Evolutionary conservation across 2,329 filamentous ascomycete genomes (phyloP).

Genomic region (Ascochyta rabiei): DNA sequence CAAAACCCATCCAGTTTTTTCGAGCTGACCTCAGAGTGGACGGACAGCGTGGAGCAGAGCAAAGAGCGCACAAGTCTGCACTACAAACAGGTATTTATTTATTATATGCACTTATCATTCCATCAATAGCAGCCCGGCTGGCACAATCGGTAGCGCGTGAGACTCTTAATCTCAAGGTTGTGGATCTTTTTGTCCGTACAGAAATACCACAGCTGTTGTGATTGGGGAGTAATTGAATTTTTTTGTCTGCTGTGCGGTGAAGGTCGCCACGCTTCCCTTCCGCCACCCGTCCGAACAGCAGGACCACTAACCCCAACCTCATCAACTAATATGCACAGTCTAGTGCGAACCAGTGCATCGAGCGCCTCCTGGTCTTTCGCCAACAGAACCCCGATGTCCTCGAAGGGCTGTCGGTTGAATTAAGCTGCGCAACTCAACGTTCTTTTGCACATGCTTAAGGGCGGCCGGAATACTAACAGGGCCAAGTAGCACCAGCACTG

Average conservation of each 20-base stretch:
- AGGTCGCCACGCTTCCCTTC: not conserved
- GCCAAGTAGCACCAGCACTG: not conserved
- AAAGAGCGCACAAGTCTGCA: too few relatives aligned
- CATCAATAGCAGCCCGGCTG: slow-evolving; percentile 27
- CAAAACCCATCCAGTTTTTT: not conserved
- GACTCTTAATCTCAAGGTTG: slow-evolving; percentile 37
- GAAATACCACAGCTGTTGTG: not conserved
- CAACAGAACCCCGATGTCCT: not conserved
- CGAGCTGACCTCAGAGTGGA: not conserved
- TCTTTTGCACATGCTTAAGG: not conserved
- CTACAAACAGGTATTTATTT: too few relatives aligned
- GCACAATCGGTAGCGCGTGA: slow-evolving; percentile 34
- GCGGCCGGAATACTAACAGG: not conserved
- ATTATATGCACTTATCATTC: too few relatives aligned
- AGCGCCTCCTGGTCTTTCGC: not conserved
- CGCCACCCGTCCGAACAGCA: not conserved
- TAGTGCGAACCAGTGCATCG: too few relatives aligned
- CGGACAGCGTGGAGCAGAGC: too few relatives aligned
- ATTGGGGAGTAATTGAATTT: not conserved
- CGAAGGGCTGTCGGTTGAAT: not conserved
- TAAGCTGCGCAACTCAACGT: not conserved
- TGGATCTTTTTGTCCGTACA: slow-evolving; percentile 39
- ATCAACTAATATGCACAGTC: not conserved
- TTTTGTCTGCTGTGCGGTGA: not conserved
- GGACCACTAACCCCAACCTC: not conserved